Percentiles rank a stretch among this genome's conserved stretches.
These are phyloP conservation scores for Microstegium vimineum DNA, from an alignment of 176 grass and related monocot species.

Conservation along the genomic window DNA sequence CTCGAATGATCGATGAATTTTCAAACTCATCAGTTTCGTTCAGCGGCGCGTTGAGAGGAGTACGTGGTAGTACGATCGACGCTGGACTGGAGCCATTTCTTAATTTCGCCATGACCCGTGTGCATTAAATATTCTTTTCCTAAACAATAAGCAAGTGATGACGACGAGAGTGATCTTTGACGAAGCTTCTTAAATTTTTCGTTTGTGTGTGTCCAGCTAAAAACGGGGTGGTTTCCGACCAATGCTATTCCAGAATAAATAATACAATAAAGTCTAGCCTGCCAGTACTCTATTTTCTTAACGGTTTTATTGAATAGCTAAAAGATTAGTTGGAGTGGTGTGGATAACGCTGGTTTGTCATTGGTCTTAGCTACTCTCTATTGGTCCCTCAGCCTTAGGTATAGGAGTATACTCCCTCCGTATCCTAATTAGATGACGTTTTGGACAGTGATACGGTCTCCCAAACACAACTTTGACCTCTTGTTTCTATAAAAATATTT, in stretches of 20 bases:
- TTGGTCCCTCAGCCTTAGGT: neutral
- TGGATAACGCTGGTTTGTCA: slow-evolving; percentile 8
- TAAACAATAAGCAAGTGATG: neutral
- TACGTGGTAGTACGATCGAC: neutral
- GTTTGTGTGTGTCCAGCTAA: neutral
- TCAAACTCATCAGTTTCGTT: neutral
- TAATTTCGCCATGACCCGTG: neutral
- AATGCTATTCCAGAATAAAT: neutral
- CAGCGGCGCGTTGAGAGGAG: neutral
- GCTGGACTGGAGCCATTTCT: neutral
- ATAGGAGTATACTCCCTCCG: too few relatives aligned
- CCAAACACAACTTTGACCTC: too few relatives aligned
- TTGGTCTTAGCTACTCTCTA: neutral
- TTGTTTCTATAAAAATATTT: too few relatives aligned
- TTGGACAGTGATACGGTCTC: too few relatives aligned
- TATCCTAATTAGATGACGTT: too few relatives aligned
- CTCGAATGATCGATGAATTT: slow-evolving; percentile 4
- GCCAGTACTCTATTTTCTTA: neutral
- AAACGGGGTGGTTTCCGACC: slow-evolving; percentile 5
- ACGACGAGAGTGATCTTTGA: neutral
- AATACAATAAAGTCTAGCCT: slow-evolving; percentile 17
- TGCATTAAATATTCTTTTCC: neutral
- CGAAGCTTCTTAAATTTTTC: neutral
- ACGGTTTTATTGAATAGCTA: neutral
- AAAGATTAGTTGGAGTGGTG: neutral